A percentile compares a stretch with the other conserved stretches of the same genome.
phyloP scores from a whole-genome alignment of 768 basidiomycete genomes.

The Mycena pura region DNA sequence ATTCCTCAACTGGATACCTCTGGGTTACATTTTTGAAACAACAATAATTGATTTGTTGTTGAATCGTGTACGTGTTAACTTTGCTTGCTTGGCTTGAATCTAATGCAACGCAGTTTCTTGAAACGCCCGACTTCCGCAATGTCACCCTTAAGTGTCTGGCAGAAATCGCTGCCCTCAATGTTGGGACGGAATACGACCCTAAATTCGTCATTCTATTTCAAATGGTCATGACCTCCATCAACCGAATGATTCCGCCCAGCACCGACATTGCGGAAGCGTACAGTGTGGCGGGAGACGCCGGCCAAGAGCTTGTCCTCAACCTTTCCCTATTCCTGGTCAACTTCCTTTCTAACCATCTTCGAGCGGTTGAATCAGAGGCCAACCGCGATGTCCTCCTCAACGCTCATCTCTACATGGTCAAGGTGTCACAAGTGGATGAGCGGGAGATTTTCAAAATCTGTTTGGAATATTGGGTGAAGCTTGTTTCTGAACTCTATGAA shows the following conservation, averaged over 20 bases:
- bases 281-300: constrained; percentile 84
- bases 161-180: constrained; percentile 93
- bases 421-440: constrained; percentile 97
- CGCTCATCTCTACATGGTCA: constrained; percentile 98
- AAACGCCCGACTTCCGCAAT: constrained; percentile 96
- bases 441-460: constrained; percentile 99
- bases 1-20: constrained; percentile 98
- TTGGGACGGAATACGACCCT: constrained; percentile 95
- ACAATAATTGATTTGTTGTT: constrained; percentile 94
- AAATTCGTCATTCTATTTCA: constrained; percentile 98
- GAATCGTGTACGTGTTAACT: constrained; percentile 70
- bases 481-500: constrained; percentile 96
- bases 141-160: constrained; percentile 95
- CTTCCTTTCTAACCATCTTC: constrained; percentile 92
- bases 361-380: constrained; percentile 89
- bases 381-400: constrained; percentile 95
- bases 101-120: constrained; percentile 77
- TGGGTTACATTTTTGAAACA: constrained; percentile 99
- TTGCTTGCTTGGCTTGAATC: constrained; percentile 14
- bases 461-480: constrained; percentile 95
- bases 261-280: constrained; percentile 96
- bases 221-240: constrained; percentile 97
- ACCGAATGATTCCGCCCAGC: constrained; percentile 94
- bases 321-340: constrained; percentile 97
- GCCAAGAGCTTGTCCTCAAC: constrained; percentile 97